phyloP scores from a whole-genome alignment of 2,329 filamentous ascomycete genomes.

The Lojkania enalia region DNA sequence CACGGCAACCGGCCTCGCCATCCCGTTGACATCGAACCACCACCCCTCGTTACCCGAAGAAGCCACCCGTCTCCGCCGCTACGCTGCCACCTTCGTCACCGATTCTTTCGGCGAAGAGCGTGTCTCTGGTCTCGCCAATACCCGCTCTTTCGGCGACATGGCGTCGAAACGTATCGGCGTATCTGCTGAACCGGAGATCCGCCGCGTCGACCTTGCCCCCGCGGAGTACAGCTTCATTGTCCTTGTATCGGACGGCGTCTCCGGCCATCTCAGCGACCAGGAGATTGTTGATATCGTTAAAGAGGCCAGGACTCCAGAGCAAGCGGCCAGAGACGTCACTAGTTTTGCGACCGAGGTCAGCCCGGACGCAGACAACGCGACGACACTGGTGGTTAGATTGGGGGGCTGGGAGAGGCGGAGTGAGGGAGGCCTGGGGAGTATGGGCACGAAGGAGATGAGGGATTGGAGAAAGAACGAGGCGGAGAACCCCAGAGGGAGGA shows the following conservation, averaged over 20 bases:
- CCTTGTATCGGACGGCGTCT: slow-evolving; percentile 86
- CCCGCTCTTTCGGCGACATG: slow-evolving; percentile 91
- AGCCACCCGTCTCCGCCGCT: slow-evolving; percentile 79
- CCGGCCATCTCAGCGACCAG: slow-evolving; percentile 82
- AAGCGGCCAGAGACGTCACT: slow-evolving; percentile 78
- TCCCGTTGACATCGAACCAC: slow-evolving; percentile 86
- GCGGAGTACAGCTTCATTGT: slow-evolving; percentile 90
- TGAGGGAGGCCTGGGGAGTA: slow-evolving; percentile 84
- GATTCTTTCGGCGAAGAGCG: slow-evolving; percentile 98
- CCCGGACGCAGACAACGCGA: slow-evolving; percentile 65
- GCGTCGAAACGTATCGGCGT: slow-evolving; percentile 89
- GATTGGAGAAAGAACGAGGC: slow-evolving; percentile 83
- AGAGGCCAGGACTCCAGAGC: slow-evolving; percentile 87
- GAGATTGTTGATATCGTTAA: slow-evolving; percentile 97
- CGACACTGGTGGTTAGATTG: slow-evolving; percentile 63
- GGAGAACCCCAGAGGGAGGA: slow-evolving; percentile 74
- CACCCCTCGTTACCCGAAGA: slow-evolving; percentile 88
- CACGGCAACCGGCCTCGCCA: slow-evolving; percentile 76
- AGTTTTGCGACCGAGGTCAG: slow-evolving; percentile 85
- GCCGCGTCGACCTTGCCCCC: slow-evolving; percentile 74
- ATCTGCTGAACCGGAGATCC: slow-evolving; percentile 88
- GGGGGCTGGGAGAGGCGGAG: slow-evolving; percentile 70
- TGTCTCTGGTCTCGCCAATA: slow-evolving; percentile 91
- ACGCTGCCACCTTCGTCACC: slow-evolving; percentile 83
- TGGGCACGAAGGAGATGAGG: slow-evolving; percentile 90